phyloP scores from a whole-genome alignment of 2,329 filamentous ascomycete genomes.

The Acephala macrosclerotiorum region DNA sequence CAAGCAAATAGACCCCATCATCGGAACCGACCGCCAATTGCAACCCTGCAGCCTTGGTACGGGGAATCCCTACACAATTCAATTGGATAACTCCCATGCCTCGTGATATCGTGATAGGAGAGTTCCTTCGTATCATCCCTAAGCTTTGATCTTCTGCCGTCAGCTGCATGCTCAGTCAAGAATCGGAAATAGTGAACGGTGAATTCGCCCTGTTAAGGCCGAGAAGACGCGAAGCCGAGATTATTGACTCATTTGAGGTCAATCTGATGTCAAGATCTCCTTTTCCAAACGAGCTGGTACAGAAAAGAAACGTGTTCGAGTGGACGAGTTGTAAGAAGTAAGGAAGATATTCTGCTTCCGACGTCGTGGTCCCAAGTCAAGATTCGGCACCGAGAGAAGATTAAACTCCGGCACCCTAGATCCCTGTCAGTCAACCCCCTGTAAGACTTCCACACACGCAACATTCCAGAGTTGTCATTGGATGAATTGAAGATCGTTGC shows the following conservation, averaged over 20 bases:
- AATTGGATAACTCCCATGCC: background rate
- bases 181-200: no score
- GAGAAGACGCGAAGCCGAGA: background rate
- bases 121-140: no score
- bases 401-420: background rate
- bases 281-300: background rate
- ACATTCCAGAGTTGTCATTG: background rate
- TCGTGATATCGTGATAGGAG: background rate
- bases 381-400: background rate
- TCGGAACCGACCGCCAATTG: slow-evolving; percentile 1
- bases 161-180: background rate
- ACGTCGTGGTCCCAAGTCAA: background rate
- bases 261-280: background rate
- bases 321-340: background rate
- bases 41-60: background rate
- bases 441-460: background rate
- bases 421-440: background rate
- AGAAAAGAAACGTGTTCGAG: background rate
- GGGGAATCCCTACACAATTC: background rate
- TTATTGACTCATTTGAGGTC: background rate
- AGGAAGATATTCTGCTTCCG: background rate
- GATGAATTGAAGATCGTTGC: background rate
- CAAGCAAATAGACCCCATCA: background rate
- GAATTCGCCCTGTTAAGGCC: background rate
- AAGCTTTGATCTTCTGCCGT: background rate